Percentiles rank a stretch among this genome's conserved stretches.
phyloP scores from a whole-genome alignment of 2,329 filamentous ascomycete species.

The Akanthomyces uredinophilus region DNA sequence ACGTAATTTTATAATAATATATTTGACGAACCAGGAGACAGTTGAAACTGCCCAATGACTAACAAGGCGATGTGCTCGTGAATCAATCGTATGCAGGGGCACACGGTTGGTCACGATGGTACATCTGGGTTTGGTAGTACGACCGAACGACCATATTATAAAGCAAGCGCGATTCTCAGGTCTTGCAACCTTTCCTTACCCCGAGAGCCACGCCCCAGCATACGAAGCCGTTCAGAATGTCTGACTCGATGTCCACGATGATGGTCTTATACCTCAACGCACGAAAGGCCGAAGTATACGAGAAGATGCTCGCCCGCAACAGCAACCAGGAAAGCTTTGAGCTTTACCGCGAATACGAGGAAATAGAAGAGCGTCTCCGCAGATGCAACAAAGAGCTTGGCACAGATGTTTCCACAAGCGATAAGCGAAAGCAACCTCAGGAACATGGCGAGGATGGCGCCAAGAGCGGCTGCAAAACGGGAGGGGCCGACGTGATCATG shows the following conservation, averaged over 20 bases:
- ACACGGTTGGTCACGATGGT: neutral
- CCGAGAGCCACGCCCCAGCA: neutral
- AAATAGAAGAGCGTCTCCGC: neutral
- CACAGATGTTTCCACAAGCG: neutral
- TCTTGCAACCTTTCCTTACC: too few species aligned
- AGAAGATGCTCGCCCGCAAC: neutral
- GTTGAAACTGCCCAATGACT: neutral
- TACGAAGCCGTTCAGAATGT: neutral
- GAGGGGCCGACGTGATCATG: too few species aligned
- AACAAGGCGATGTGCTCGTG: neutral
- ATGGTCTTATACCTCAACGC: neutral
- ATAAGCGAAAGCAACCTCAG: neutral
- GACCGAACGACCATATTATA: too few species aligned
- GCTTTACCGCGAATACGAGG: neutral
- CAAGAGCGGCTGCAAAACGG: too few species aligned
- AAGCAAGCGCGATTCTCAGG: too few species aligned
- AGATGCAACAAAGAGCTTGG: neutral
- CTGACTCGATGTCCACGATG: neutral
- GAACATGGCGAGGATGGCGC: neutral
- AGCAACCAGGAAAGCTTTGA: neutral
- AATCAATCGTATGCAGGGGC: neutral
- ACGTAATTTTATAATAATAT: conserved; percentile 1
- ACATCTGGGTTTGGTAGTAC: too few species aligned
- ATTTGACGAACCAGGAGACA: neutral
- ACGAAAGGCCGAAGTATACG: neutral